A percentile compares a stretch with the other conserved stretches of the same genome.
phyloP scores from a whole-genome alignment of 768 basidiomycete genomes.

The Dacryopinax primogenitus region DNA sequence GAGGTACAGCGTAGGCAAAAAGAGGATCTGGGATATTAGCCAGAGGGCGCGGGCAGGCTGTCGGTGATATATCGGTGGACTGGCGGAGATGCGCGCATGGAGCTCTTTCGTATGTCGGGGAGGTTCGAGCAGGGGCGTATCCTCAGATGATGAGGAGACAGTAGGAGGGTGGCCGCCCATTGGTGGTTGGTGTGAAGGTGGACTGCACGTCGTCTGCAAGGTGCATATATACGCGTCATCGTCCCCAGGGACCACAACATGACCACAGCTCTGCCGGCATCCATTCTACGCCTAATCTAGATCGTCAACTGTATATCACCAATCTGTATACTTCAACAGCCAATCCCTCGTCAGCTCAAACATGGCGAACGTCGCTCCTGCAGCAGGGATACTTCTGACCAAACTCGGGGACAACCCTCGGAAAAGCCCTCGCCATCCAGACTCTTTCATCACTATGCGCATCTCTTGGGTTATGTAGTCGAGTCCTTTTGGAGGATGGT shows the following conservation, averaged over 20 bases:
- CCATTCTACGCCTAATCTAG: neutral
- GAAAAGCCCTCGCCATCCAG: slow-evolving; percentile 47
- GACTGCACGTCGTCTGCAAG: no score
- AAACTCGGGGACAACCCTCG: slow-evolving; percentile 23
- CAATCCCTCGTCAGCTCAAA: slow-evolving; percentile 62
- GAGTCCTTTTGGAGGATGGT: slow-evolving; percentile 59
- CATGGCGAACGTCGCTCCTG: slow-evolving; percentile 78
- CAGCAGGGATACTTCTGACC: slow-evolving; percentile 65
- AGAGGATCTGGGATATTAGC: neutral
- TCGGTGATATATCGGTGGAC: neutral
- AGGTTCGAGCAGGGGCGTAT: neutral
- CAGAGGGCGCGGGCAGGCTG: neutral
- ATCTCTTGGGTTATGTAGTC: slow-evolving; percentile 63
- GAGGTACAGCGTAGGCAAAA: neutral
- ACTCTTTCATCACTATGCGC: slow-evolving; percentile 51
- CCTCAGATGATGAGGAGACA: no score
- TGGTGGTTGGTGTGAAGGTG: no score
- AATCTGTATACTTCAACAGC: slow-evolving; percentile 10
- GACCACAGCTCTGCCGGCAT: neutral
- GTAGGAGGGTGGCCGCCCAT: no score
- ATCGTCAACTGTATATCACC: neutral
- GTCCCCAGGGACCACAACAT: neutral
- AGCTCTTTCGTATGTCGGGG: neutral
- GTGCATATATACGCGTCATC: no score
- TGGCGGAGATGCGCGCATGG: neutral